Base-by-base conservation (phyloP, 2,329 filamentous ascomycete species). In the Fusarium protoensiforme region DNA sequence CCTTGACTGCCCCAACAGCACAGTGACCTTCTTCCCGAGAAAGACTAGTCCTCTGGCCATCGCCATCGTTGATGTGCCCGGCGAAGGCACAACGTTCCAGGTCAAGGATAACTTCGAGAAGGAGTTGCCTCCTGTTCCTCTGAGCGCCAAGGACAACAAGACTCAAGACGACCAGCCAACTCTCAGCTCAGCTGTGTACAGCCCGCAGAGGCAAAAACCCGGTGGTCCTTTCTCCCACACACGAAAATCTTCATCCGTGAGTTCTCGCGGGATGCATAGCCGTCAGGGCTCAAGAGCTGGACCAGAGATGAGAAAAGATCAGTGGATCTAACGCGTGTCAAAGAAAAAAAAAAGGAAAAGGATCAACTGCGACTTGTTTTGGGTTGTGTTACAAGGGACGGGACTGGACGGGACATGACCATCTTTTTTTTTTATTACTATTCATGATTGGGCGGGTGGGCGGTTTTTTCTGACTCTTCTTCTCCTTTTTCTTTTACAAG, bases 161-260 rank as follows among this genome's bases (percentile, higher is more conserved):
- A 41, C 77, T 38, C 33, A 39, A 18, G 54, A 80, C 4, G 78
- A 80, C 14, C 75, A 82, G 33, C 79, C 81, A 24, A 86, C 83
- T 2, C 81, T 90, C 4, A 89, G 84, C 65, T 86, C 89, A 4
- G 83, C 84, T 2, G 87, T 90, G 6, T 91, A 91, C 77, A 84
- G 81, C 64, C 86, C 87, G 0, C 78, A 82, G 22, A 53, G 33
- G 22, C 61, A 57, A 54, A 68, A 20, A 16, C 61, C 71, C 38
- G 68, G 59, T 6, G 68, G 59, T 6, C 67, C 71, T 16, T 75
- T 66, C 39, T 71, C 74, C 9, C 72, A 77, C n/a, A 72, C 53
- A 20, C 65, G 67, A 20, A 71, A 66, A 51, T 71, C 57, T 7
- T 60, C 59, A 33, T 77, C 73, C 18, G 31, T 69, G 54, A 76